Conservation (phyloP, 495 filamentous ascomycete species). For the Emericellopsis terricola region DNA sequence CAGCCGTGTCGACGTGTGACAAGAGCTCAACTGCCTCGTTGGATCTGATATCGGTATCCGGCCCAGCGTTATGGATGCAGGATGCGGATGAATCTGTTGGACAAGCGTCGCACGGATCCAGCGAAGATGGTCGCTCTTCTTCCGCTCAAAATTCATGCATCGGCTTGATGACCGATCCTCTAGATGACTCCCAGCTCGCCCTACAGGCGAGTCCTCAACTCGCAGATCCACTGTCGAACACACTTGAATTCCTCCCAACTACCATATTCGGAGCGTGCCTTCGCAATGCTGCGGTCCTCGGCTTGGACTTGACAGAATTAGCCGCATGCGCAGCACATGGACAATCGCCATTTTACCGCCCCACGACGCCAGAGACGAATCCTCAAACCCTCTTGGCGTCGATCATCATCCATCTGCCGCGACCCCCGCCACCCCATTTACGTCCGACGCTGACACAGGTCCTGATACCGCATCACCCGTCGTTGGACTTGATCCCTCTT, state of each 20-base stretch:
- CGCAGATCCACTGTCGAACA: conserved; percentile 2
- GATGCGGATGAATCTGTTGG: too few relatives aligned
- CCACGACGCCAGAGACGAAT: conserved; percentile 8
- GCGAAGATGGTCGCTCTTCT: too few relatives aligned
- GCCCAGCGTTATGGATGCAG: too few relatives aligned
- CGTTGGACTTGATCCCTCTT: conserved; percentile 25
- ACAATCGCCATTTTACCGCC: conserved; percentile 21
- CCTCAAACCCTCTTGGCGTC: neutral
- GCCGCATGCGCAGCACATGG: conserved; percentile 4
- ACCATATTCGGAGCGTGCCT: conserved; percentile 11
- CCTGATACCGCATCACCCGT: conserved; percentile 23
- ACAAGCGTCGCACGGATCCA: too few relatives aligned
- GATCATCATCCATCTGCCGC: conserved; percentile 4
- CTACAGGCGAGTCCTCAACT: too few relatives aligned
- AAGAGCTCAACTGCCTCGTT: too few relatives aligned
- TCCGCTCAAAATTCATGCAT: too few relatives aligned
- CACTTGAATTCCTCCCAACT: conserved; percentile 5
- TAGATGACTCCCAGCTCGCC: too few relatives aligned
- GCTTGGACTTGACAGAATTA: conserved; percentile 12
- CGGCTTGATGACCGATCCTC: too few relatives aligned
- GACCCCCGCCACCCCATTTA: conserved; percentile 14
- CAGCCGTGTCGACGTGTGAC: too few relatives aligned
- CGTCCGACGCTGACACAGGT: conserved; percentile 27
- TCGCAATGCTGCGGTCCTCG: conserved; percentile 18
- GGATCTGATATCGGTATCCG: too few relatives aligned